Percentiles rank a stretch among this genome's conserved stretches.
Conservation (phyloP, 202 grass and related monocot genomes). For the Panicum virgatum region DNA sequence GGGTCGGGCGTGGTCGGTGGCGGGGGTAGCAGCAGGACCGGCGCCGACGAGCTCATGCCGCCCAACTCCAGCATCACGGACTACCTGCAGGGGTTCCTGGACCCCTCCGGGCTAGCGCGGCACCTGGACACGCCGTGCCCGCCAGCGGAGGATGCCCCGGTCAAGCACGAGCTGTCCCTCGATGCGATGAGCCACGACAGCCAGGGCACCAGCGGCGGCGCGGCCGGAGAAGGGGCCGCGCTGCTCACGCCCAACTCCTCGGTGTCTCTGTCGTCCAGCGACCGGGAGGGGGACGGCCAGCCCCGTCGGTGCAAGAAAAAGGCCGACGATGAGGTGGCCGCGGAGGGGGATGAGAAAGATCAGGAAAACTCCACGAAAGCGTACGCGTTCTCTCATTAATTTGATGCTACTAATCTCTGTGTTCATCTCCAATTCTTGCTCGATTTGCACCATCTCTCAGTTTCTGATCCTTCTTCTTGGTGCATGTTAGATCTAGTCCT, state of each 20-base stretch:
- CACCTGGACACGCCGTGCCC: conserved; percentile 25
- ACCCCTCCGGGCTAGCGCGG: conserved; percentile 34
- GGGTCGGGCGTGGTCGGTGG: not conserved
- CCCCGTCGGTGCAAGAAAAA: conserved; percentile 59
- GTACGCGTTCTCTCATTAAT: conserved; percentile 60
- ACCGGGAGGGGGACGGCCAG: conserved; percentile 63
- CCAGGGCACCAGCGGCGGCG: conserved; percentile 38
- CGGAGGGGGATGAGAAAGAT: conserved; percentile 45
- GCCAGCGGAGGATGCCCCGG: conserved; percentile 17
- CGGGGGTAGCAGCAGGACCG: not conserved
- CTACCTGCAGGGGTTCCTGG: conserved; percentile 55
- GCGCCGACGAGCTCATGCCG: conserved; percentile 46
- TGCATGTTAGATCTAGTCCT: conserved; percentile 37
- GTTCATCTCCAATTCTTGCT: conserved; percentile 34
- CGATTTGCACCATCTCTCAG: not conserved
- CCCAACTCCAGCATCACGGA: conserved; percentile 45
- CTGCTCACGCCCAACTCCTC: conserved; percentile 75
- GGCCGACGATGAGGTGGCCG: conserved; percentile 44
- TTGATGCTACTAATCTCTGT: conserved; percentile 1
- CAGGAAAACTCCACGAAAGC: conserved; percentile 64
- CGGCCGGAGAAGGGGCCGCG: conserved; percentile 33
- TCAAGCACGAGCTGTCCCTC: conserved; percentile 50
- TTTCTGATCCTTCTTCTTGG: not conserved
- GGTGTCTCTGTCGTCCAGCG: conserved; percentile 67
- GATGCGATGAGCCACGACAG: conserved; percentile 45